phyloP scores from a whole-genome alignment of 2,329 filamentous ascomycete species.

The Neofusicoccum kwambonambiense region DNA sequence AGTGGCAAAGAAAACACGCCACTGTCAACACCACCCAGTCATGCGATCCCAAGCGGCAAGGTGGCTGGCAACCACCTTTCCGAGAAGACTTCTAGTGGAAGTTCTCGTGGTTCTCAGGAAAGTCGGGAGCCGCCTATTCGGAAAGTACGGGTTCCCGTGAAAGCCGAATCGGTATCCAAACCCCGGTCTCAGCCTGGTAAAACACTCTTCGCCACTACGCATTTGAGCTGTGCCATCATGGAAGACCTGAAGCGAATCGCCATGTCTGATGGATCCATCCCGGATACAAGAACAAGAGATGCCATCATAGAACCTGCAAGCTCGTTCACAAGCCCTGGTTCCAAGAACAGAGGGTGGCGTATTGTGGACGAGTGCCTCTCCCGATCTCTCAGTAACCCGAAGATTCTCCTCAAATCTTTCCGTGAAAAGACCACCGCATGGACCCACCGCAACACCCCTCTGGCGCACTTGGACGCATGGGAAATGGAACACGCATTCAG shows the following conservation, averaged over 20 bases:
- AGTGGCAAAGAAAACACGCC: neutral
- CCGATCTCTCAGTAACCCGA: slow-evolving; percentile 10
- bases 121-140: neutral
- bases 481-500: slow-evolving; percentile 32
- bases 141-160: neutral
- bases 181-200: neutral
- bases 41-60: neutral
- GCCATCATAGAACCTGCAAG: neutral
- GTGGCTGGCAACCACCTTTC: neutral
- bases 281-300: slow-evolving; percentile 6
- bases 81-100: neutral
- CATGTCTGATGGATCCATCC: slow-evolving; percentile 14
- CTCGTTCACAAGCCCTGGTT: neutral
- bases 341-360: neutral
- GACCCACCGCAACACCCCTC: neutral
- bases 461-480: slow-evolving; percentile 27
- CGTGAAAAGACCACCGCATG: neutral
- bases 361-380: slow-evolving; percentile 10
- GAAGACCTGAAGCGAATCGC: slow-evolving; percentile 30
- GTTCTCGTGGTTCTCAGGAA: neutral
- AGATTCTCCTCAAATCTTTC: slow-evolving; percentile 8
- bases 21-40: neutral
- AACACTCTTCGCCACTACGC: slow-evolving; percentile 21
- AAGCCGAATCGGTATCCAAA: neutral
- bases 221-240: slow-evolving; percentile 30